Evolutionary conservation across 768 basidiomycete genomes (phyloP).

Genomic region (Boletus vermiculosoides): DNA sequence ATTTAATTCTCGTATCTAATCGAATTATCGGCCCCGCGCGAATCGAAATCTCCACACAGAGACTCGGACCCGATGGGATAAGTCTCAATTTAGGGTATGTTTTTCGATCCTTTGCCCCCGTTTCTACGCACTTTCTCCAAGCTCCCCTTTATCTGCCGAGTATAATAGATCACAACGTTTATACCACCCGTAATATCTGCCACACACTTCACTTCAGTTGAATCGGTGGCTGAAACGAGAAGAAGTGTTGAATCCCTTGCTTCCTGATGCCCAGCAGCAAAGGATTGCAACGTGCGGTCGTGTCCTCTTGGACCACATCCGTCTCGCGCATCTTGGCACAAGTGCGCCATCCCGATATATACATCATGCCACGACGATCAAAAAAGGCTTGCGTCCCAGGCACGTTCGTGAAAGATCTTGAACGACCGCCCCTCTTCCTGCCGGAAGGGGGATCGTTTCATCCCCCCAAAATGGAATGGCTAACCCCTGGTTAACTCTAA

Average conservation of each 20-base stretch:
- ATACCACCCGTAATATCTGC: not conserved
- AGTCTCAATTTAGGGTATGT: not conserved
- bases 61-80: not conserved
- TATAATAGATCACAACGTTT: not conserved
- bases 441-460: not conserved
- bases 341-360: not conserved
- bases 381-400: not conserved
- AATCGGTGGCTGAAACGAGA: not conserved
- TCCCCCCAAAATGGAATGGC: not conserved
- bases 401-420: not conserved
- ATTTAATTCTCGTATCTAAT: not conserved
- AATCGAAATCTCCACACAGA: not conserved
- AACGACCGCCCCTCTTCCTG: not conserved
- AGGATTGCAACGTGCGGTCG: no score
- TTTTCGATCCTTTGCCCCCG: not conserved
- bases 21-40: not conserved
- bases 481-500: not conserved
- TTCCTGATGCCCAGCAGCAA: not conserved
- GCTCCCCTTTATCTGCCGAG: not conserved
- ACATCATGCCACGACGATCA: not conserved
- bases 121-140: not conserved
- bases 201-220: no score
- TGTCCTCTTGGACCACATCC: not conserved
- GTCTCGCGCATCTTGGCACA: no score
- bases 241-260: not conserved